These are phyloP conservation scores for Zalaria obscura DNA, from an alignment of 2,329 filamentous ascomycete genomes.

Conservation along the genomic window DNA sequence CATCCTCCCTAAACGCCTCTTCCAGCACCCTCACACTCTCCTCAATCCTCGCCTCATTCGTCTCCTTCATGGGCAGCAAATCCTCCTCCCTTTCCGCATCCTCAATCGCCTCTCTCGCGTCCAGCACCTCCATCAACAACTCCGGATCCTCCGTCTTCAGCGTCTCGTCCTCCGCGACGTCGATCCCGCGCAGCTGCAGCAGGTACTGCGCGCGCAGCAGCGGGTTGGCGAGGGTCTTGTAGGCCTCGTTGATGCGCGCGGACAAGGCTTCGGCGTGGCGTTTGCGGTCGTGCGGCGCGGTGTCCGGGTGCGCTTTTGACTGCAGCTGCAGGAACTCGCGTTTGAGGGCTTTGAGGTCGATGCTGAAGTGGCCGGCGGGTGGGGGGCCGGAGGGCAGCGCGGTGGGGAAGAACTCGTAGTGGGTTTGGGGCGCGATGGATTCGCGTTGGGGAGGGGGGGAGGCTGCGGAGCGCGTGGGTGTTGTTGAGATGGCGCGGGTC, in stretches of 20 bases:
- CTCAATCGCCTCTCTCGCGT: constrained; percentile 51
- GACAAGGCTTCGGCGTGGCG: constrained; percentile 61
- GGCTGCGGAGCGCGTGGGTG: not conserved
- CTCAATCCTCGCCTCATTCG: constrained; percentile 55
- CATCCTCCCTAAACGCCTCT: constrained; percentile 48
- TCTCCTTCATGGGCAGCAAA: constrained; percentile 41
- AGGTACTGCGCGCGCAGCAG: constrained; percentile 80
- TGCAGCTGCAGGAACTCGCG: constrained; percentile 81
- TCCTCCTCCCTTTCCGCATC: constrained; percentile 45
- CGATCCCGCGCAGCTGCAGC: constrained; percentile 54
- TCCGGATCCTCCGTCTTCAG: constrained; percentile 55
- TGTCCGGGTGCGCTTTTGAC: constrained; percentile 60
- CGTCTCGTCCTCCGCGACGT: constrained; percentile 67
- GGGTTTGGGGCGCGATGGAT: constrained; percentile 30
- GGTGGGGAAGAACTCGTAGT: constrained; percentile 87
- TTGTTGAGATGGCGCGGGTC: not conserved
- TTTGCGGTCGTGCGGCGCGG: constrained; percentile 36
- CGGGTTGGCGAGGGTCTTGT: constrained; percentile 68
- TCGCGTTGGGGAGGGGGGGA: not conserved
- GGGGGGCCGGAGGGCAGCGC: constrained; percentile 60
- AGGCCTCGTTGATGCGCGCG: constrained; percentile 79
- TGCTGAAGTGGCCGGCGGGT: constrained; percentile 58
- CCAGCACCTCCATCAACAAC: constrained; percentile 66
- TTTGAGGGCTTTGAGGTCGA: constrained; percentile 57
- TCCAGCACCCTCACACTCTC: constrained; percentile 50